phyloP scores from a whole-genome alignment of 208 protist genomes.

The Acanthamoeba pearcei region DNA sequence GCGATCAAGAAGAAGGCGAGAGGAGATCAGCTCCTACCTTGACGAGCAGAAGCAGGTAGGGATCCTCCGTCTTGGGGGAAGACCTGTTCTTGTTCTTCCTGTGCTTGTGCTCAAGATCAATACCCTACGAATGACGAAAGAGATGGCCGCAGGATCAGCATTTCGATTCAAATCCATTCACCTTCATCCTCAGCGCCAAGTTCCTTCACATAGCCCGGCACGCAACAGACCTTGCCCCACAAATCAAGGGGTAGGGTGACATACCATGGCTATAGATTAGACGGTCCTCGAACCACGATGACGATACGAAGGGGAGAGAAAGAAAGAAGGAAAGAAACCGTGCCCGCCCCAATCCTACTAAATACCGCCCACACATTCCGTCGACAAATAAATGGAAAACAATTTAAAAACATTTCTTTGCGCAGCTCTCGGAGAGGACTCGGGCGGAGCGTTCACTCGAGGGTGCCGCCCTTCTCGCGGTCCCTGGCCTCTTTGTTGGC shows the following conservation, averaged over 20 bases:
- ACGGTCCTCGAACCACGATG: conserved; percentile 41
- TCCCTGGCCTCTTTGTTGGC: background rate
- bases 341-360: background rate
- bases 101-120: conserved; percentile 82
- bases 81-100: conserved; percentile 90
- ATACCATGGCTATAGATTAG: conserved; percentile 32
- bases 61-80: conserved; percentile 96
- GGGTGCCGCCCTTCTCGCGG: background rate
- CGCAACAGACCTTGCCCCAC: background rate
- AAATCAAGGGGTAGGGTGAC: background rate
- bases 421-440: too few species aligned
- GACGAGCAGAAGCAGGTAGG: conserved; percentile 98
- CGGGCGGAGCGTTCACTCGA: background rate
- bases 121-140: conserved; percentile 77
- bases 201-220: background rate
- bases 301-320: conserved; percentile 54
- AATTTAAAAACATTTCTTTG: background rate
- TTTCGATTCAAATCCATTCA: background rate
- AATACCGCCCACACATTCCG: background rate
- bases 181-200: too few species aligned
- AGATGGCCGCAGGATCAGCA: background rate
- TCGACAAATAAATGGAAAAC: conserved; percentile 4
- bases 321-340: conserved; percentile 25
- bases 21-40: conserved; percentile 86
- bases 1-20: too few species aligned